These are phyloP conservation scores for Thelonectria blattea DNA, from an alignment of 2,329 filamentous ascomycete species.

Conservation along the genomic window DNA sequence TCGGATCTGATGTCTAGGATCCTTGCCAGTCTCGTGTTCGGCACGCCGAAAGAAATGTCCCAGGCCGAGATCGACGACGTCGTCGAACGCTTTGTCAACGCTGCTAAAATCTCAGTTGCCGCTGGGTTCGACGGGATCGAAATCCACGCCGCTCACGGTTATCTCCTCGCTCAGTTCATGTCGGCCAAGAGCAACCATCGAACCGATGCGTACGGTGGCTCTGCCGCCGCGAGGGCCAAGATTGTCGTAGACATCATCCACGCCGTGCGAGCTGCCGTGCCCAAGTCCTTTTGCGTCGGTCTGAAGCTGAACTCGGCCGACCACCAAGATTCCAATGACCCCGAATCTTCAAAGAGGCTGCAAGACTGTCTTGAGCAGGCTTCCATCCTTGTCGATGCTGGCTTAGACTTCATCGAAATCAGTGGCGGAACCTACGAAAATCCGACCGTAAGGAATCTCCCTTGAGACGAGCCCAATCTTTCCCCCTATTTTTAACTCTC, in stretches of 20 bases:
- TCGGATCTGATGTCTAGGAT: conserved; percentile 43
- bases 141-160: conserved; percentile 61
- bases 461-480: not conserved
- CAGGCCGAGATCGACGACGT: conserved; percentile 59
- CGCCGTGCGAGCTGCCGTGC: conserved; percentile 47
- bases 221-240: conserved; percentile 53
- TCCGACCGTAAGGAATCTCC: conserved; percentile 46
- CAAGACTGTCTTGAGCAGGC: conserved; percentile 65
- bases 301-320: conserved; percentile 65
- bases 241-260: conserved; percentile 58
- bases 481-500: conserved; percentile 17
- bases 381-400: conserved; percentile 52
- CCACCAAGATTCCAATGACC: conserved; percentile 46
- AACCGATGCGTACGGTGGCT: conserved; percentile 62
- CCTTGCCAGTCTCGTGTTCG: conserved; percentile 45
- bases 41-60: conserved; percentile 63
- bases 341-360: conserved; percentile 42
- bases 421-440: conserved; percentile 67
- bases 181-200: conserved; percentile 56
- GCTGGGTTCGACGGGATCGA: conserved; percentile 55
- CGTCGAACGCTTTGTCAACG: conserved; percentile 57
- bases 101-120: conserved; percentile 54
- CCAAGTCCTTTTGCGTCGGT: conserved; percentile 53
- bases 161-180: conserved; percentile 63
- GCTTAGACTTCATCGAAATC: conserved; percentile 72